Conservation (phyloP, 495 filamentous ascomycete species). For the Aspergillus olivimuriae region DNA sequence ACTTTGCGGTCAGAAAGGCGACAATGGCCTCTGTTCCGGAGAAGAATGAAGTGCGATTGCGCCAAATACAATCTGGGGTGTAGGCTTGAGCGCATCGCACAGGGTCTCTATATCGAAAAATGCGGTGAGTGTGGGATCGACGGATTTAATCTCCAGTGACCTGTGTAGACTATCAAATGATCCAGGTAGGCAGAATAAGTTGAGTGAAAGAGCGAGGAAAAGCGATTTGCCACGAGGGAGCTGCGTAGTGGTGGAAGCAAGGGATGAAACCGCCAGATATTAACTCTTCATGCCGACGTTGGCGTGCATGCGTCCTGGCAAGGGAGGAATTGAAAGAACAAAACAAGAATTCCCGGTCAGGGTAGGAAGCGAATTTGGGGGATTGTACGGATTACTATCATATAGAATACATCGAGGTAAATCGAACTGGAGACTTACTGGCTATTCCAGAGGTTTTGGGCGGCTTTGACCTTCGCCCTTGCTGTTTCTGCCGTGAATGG, state of each 20-base stretch:
- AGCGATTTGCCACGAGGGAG: neutral
- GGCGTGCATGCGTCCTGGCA: too few species aligned
- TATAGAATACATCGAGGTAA: neutral
- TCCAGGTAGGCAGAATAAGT: neutral
- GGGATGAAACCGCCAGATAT: neutral
- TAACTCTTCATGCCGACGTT: neutral
- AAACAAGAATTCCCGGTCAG: too few species aligned
- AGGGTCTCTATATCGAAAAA: slow-evolving; percentile 45
- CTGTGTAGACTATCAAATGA: too few species aligned
- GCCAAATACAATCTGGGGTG: slow-evolving; percentile 73
- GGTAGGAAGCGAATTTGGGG: too few species aligned
- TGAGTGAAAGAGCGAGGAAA: too few species aligned
- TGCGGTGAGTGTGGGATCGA: slow-evolving; percentile 12
- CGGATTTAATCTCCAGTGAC: neutral
- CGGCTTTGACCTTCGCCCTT: slow-evolving; percentile 73
- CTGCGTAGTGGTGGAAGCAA: neutral
- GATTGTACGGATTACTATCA: too few species aligned
- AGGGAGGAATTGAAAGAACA: too few species aligned
- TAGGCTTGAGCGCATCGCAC: slow-evolving; percentile 62
- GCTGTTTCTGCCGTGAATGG: slow-evolving; percentile 76
- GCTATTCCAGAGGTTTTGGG: slow-evolving; percentile 83
- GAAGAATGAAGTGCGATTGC: slow-evolving; percentile 70
- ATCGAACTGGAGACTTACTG: slow-evolving; percentile 36
- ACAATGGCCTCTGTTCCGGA: slow-evolving; percentile 61
- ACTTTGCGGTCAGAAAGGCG: slow-evolving; percentile 71